Base-by-base conservation (phyloP, 352 stramenopile genomes). In the Pythium coloratum region DNA sequence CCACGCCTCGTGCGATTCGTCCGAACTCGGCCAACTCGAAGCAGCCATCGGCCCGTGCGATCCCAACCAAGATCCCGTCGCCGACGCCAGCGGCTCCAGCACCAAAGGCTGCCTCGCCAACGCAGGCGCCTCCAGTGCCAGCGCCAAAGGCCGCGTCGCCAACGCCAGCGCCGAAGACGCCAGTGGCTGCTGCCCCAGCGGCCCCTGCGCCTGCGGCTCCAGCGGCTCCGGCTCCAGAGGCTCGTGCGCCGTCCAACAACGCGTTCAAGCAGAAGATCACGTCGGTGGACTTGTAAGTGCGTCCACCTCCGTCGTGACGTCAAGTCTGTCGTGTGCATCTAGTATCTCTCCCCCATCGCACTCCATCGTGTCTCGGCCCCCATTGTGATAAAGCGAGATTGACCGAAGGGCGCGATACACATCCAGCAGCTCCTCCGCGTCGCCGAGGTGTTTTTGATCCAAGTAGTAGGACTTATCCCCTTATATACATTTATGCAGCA, bases 231-330 rank as follows among this genome's bases (percentile, higher is more conserved):
- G 28, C 65, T 9, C 59, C 66, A 44, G 66, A 67, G 60, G 20
- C 46, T 6, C 59, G 60, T 32, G 46, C 55, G 36, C 61, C 67
- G 49, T 68, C 67, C 13, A 69, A 73, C 60, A 66, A 65, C 67
- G 60, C 67, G 13, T 69, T 69, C 60, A 61, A 67, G 66, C 44
- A 36, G 12, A 68, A 67, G 51, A 55, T 67, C 24, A 56, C 66
- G 32, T 67, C 66, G 12, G 55, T 68, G 51, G 65, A 71, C 40
- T 55, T 71, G 65, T 71, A 66, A 71, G 47, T 38, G 46, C 42
- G 33, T 38, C 33, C 33, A 38, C 33, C 46, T 14, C 51, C n/a
- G n/a, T 14, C 46, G 20, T 30, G 4, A 3, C 40, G 14, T 49
- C 40, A 20, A 28, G 36, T 59, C 32, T 33, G 50, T 47, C 32